Conservation (phyloP, 108 stramenopile genomes). For the Pseudonitzschia pungens region DNA sequence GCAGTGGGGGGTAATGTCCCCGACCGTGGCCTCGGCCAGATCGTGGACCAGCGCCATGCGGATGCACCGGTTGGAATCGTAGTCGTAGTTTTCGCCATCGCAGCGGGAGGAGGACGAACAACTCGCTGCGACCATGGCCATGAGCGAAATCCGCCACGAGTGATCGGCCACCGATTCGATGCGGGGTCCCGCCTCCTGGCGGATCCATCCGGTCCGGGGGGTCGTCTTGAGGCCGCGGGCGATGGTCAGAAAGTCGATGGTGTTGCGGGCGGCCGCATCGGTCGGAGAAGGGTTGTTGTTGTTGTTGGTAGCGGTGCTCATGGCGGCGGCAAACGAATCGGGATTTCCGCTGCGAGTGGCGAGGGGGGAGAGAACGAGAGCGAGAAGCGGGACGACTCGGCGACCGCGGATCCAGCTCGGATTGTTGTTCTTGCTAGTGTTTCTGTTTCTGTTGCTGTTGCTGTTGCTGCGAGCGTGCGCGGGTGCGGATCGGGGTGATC, state of each 20-base stretch:
- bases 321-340: neutral
- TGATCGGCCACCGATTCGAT: constrained; percentile 80
- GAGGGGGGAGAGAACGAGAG: no score
- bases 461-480: no score
- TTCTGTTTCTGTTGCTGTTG: no score
- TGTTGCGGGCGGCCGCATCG: constrained; percentile 19
- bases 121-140: constrained; percentile 59
- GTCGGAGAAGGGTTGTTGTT: neutral
- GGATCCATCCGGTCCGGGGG: constrained; percentile 72
- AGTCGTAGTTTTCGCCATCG: constrained; percentile 13
- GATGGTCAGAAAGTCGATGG: constrained; percentile 67
- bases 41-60: constrained; percentile 81
- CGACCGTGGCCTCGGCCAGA: constrained; percentile 76
- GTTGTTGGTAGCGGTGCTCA: neutral
- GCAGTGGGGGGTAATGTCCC: constrained; percentile 84
- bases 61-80: constrained; percentile 56
- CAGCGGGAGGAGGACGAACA: neutral
- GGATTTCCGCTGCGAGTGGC: no score
- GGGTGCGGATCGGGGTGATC: no score
- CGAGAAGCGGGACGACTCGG: no score
- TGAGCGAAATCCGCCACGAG: constrained; percentile 72
- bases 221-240: constrained; percentile 67
- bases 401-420: no score
- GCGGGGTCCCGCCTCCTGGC: constrained; percentile 44
- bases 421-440: no score